Base-by-base conservation (phyloP, 371 early-diverging fungal genomes). In the Lichtheimia ramosa region DNA sequence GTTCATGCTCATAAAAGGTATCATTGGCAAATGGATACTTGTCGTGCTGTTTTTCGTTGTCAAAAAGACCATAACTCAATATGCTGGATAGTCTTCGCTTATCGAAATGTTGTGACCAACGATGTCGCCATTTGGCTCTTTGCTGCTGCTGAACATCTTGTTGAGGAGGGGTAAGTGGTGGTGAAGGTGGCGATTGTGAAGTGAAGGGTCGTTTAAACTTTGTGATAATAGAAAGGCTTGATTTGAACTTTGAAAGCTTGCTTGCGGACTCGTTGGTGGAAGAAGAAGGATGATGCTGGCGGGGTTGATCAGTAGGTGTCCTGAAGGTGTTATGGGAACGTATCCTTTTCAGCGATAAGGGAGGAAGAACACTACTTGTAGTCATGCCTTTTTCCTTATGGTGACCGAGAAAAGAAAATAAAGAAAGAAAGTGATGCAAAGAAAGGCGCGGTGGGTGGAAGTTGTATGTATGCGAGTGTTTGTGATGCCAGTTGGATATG, bases 221-320 rank as follows among this genome's bases (percentile, higher is more conserved):
- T 5, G 58, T 48, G 43, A 68, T 65, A 6, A 68, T 43, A 16
- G 58, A 57, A 1, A 71, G 43, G 18, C 65, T 61, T 20, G 62
- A 65, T 46, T 71, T 71, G 6, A 71, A 24, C 40, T 58, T 59
- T 4, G 68, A 68, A 18, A 71, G 15, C 46, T 68, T 71, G 50
- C 68, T 60, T 3, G 55, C 55, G 5, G 66, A 57, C 43, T 46
- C 46, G 46, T n/a, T 46, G 46, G 21, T 46, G 21, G 46, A 18
- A 8, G 34, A 34, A 34, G 34, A 16, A 0, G 46, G 46, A 7
- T 46, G 46, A 7, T 46, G 46, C 2, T 43, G 51, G 5, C 27
- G 24, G 8, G 58, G 34, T 34, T 34, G 34, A 34, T 48, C n/a
- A 39, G 56, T 16, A 5, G 43, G 20, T 23, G 63, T 62, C 48